Percentiles rank a stretch among this genome's conserved stretches.
phyloP scores from a whole-genome alignment of 805 yeast genomes.

The Kodamaea leandrae region DNA sequence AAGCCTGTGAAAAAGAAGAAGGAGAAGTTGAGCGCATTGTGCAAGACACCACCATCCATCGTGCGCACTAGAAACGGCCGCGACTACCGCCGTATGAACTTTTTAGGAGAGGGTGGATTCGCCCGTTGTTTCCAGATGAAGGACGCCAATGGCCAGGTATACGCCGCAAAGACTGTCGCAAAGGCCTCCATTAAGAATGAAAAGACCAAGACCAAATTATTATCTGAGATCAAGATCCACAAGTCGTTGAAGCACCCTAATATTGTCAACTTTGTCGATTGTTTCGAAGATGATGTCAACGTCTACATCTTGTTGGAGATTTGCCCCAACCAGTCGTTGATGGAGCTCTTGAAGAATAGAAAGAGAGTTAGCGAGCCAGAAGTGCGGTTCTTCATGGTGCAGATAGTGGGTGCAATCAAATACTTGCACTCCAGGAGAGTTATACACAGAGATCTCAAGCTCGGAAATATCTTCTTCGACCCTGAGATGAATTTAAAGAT shows the following conservation, averaged over 20 bases:
- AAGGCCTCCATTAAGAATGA: slow-evolving; percentile 89
- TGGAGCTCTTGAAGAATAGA: slow-evolving; percentile 86
- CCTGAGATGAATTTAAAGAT: slow-evolving; percentile 90
- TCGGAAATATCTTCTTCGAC: slow-evolving; percentile 94
- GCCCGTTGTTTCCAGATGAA: slow-evolving; percentile 98
- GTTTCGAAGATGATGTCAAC: slow-evolving; percentile 94
- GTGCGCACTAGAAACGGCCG: slow-evolving; percentile 84
- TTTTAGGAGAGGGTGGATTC: slow-evolving; percentile 97
- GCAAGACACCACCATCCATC: slow-evolving; percentile 95
- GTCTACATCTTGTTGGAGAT: slow-evolving; percentile 92
- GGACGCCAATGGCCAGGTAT: slow-evolving; percentile 80
- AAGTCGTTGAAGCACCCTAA: slow-evolving; percentile 85
- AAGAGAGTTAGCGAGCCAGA: slow-evolving; percentile 88
- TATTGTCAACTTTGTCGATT: slow-evolving; percentile 89
- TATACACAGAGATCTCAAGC: slow-evolving; percentile 91
- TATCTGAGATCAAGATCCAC: slow-evolving; percentile 94
- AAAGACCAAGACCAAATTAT: slow-evolving; percentile 79
- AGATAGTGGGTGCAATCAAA: slow-evolving; percentile 89
- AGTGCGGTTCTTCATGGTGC: slow-evolving; percentile 84
- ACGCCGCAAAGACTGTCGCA: slow-evolving; percentile 97
- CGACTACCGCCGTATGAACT: slow-evolving; percentile 85
- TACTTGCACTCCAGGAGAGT: slow-evolving; percentile 91
- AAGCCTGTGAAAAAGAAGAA: slow-evolving; percentile 61
- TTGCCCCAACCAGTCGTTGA: slow-evolving; percentile 90
- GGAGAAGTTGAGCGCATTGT: slow-evolving; percentile 84